Conservation (phyloP, 2,329 filamentous ascomycete genomes). For the Colletotrichum magnum region DNA sequence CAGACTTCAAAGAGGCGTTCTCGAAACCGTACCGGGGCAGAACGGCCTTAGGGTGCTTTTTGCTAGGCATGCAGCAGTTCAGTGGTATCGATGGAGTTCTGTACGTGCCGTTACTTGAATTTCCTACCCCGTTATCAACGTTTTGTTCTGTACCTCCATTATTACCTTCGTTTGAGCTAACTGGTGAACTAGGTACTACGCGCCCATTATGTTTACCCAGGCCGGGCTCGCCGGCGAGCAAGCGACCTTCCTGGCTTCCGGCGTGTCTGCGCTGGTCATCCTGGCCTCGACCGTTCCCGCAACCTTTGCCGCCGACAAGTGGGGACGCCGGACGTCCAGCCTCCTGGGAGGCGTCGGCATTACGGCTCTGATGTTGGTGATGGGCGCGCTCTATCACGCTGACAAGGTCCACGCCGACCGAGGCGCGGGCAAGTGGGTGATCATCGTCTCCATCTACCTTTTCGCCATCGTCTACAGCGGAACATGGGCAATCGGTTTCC, state of each 20-base stretch:
- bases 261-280: conserved; percentile 70
- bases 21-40: conserved; percentile 55
- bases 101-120: conserved; percentile 44
- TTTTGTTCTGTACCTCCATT: no score
- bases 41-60: conserved; percentile 67
- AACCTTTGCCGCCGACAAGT: conserved; percentile 67
- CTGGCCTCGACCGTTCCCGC: conserved; percentile 68
- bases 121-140: no score
- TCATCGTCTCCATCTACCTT: conserved; percentile 65
- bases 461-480: conserved; percentile 61
- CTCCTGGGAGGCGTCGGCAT: conserved; percentile 67
- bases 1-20: conserved; percentile 46
- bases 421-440: conserved; percentile 62
- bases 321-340: conserved; percentile 68
- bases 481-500: conserved; percentile 67
- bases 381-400: conserved; percentile 65
- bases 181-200: conserved; percentile 58
- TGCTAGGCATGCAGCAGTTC: conserved; percentile 72
- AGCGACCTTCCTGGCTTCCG: conserved; percentile 70
- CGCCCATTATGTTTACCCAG: conserved; percentile 71
- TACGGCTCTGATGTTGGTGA: conserved; percentile 65
- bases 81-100: conserved; percentile 73
- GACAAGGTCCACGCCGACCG: conserved; percentile 52
- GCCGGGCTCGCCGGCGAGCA: conserved; percentile 68
- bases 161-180: no score